Evolutionary conservation across 352 stramenopile genomes (phyloP), one percentile per base, ranked within the genome.

Genomic region (Peronospora tabacina): DNA sequence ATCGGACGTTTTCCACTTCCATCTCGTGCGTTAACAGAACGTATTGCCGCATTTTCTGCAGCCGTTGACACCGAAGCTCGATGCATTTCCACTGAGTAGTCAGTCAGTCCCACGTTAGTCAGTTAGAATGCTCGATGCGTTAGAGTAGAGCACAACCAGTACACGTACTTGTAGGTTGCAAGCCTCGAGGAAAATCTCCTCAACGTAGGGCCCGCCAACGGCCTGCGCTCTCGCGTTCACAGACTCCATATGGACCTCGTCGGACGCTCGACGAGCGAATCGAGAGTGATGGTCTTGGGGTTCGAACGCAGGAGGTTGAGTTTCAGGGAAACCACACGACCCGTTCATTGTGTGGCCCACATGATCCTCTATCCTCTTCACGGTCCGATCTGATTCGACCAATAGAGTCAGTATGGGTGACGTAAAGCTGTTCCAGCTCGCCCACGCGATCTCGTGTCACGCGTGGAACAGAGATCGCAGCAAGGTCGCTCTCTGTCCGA

Each of bases 401-500:
- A 58, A 47, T 32, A 30, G 42, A 70, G 56, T 63, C 56, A 61
- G 57, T 58, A 50, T 52, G 66, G 66, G 61, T 52, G 75, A 85
- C 60, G 67, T 59, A 35, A 66, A 62, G 53, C 66, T 92, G 51
- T 91, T 76, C 70, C 79, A 90, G 48, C 49, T 94, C 28, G 75
- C 80, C 7, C 74, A 87, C 35, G 74, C 75, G 55, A 94, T 96
- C 56, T 86, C 87, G 48, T 95, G 84, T 76, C 87, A 97, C 67
- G 83, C 87, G 29, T 97, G 88, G 88, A 96, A 95, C 67, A 82
- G 79, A 37, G 86, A 96, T 63, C 76, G 80, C 35, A 87, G 82
- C 34, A 92, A 94, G 60, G 52, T 96, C 28, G 89, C 89, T 42
- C 70, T 96, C n/a, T 93, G 82, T 64, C 85, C 89, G 24, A 96